Conservation (phyloP, 148 eudicot species). For the Chenopodium formosanum region DNA sequence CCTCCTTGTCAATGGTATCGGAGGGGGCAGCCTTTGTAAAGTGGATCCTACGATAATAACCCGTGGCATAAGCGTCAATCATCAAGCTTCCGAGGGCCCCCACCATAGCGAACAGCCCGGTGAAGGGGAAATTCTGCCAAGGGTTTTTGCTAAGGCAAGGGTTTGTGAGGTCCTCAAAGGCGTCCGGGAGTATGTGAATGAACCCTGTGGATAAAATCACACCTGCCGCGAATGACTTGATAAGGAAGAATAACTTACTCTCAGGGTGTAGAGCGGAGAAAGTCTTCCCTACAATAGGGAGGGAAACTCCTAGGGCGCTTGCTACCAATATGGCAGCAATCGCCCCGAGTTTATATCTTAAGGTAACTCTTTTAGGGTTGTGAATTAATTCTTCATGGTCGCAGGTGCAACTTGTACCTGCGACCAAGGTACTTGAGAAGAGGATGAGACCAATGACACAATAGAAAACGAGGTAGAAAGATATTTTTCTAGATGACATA, state of each 20-base stretch:
- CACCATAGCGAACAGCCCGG: slow-evolving; percentile 22
- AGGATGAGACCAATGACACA: neutral
- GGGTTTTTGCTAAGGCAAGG: slow-evolving; percentile 28
- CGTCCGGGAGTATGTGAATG: slow-evolving; percentile 72
- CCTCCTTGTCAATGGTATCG: neutral
- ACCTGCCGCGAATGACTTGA: slow-evolving; percentile 66
- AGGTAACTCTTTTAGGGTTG: neutral
- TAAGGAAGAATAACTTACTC: slow-evolving; percentile 39
- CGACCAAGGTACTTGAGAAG: neutral
- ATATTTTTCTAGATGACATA: too few relatives aligned
- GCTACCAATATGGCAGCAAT: slow-evolving; percentile 45
- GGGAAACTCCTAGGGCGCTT: slow-evolving; percentile 52
- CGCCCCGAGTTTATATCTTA: slow-evolving; percentile 43
- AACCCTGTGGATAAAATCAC: slow-evolving; percentile 68
- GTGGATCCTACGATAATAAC: slow-evolving; percentile 31
- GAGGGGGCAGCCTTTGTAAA: neutral
- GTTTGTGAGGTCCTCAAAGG: slow-evolving; percentile 24
- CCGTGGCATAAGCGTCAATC: slow-evolving; percentile 42
- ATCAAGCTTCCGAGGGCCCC: slow-evolving; percentile 43
- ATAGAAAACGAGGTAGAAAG: too few relatives aligned
- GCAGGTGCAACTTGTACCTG: slow-evolving; percentile 12
- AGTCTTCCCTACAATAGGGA: slow-evolving; percentile 42
- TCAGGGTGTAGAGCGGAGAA: slow-evolving; percentile 48
- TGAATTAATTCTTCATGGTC: neutral
- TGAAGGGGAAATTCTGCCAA: slow-evolving; percentile 33